Evolutionary conservation across 2,329 filamentous ascomycete species (phyloP).

Genomic region (Colletotrichum spinosum): DNA sequence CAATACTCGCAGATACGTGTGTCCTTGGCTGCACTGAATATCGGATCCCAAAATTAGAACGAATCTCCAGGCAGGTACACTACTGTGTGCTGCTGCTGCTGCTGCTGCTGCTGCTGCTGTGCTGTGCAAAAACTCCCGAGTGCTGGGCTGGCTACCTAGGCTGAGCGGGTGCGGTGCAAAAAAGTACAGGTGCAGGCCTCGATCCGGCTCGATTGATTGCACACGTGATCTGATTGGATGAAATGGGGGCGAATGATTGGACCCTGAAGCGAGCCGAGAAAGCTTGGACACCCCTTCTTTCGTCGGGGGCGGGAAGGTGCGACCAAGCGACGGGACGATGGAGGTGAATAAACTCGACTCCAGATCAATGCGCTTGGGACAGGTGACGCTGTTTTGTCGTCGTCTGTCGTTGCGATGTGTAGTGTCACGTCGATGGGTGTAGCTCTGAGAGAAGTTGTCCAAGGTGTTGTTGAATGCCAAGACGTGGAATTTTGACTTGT

Average conservation of each 20-base stretch:
- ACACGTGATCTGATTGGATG: slow-evolving; percentile 19
- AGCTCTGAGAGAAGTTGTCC: too few species aligned
- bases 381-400: too few species aligned
- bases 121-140: slow-evolving; percentile 11
- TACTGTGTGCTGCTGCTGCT: too few species aligned
- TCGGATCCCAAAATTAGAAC: too few species aligned
- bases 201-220: slow-evolving; percentile 6
- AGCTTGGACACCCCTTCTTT: slow-evolving; percentile 22
- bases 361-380: background rate
- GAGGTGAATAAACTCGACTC: slow-evolving; percentile 29
- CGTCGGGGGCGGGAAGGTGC: background rate
- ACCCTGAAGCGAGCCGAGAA: slow-evolving; percentile 10
- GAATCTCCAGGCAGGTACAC: too few species aligned
- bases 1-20: background rate
- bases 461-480: background rate
- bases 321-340: slow-evolving; percentile 7
- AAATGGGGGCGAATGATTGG: slow-evolving; percentile 13
- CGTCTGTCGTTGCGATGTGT: too few species aligned
- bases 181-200: slow-evolving; percentile 3
- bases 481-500: background rate
- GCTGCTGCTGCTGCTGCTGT: background rate
- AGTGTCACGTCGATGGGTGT: too few species aligned
- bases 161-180: too few species aligned
- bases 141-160: too few species aligned
- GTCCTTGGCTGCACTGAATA: too few species aligned